Conservation (phyloP, 768 basidiomycete species). For the Lepiota brunneoincarnata region DNA sequence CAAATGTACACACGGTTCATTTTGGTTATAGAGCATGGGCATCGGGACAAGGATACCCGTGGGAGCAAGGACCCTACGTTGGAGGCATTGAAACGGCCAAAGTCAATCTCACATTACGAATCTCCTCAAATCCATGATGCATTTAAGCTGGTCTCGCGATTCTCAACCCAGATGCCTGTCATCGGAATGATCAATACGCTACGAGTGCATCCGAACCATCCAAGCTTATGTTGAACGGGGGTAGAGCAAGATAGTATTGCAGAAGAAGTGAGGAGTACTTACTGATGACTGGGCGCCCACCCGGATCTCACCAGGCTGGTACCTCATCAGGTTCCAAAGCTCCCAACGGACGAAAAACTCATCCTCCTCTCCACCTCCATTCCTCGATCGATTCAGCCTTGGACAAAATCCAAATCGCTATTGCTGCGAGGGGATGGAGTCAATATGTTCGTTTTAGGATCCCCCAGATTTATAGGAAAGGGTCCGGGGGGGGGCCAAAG, state of each 20-base stretch:
- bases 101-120: conserved; percentile 93
- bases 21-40: conserved; percentile 41
- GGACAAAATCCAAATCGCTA: conserved; percentile 56
- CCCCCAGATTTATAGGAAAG: conserved; percentile 81
- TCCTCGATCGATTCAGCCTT: conserved; percentile 89
- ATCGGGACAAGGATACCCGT: conserved; percentile 74
- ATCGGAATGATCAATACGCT: conserved; percentile 91
- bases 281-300: too few species aligned
- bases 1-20: not conserved
- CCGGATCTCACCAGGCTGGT: too few species aligned
- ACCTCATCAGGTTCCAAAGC: too few species aligned
- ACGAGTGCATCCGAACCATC: conserved; percentile 84
- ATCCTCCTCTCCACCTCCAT: conserved; percentile 81
- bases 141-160: conserved; percentile 98
- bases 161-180: conserved; percentile 85
- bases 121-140: conserved; percentile 98
- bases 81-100: conserved; percentile 98
- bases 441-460: conserved; percentile 91
- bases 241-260: not conserved
- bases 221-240: conserved; percentile 86
- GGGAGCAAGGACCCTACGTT: conserved; percentile 94
- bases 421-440: conserved; percentile 94
- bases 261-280: not conserved
- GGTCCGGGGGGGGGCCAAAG: conserved; percentile 77
- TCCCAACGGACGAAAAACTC: conserved; percentile 37